Percentiles rank a stretch among this genome's conserved stretches.
phyloP scores from a whole-genome alignment of 371 early-diverging fungal species.

The Saksenaea vasiformis region DNA sequence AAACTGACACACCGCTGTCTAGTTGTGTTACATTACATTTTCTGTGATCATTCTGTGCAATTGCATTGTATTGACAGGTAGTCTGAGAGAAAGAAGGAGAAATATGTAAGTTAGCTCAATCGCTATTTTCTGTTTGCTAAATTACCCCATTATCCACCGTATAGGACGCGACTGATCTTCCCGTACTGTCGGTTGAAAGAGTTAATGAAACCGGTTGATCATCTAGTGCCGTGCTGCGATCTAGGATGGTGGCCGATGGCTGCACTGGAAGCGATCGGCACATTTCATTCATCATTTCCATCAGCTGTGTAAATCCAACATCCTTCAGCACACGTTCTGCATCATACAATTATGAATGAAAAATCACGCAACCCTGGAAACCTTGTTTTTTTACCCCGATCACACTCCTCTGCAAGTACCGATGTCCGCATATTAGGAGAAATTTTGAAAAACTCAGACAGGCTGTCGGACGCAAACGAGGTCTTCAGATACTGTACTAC shows the following conservation, averaged over 20 bases:
- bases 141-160: neutral
- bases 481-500: constrained; percentile 15
- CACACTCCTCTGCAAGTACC: neutral
- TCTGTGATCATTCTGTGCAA: constrained; percentile 8
- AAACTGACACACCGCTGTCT: neutral
- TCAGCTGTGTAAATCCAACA: neutral
- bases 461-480: constrained; percentile 10
- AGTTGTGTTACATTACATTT: constrained; percentile 7
- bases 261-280: neutral
- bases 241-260: neutral
- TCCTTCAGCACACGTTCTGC: constrained; percentile 3
- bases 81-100: neutral
- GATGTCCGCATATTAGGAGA: neutral
- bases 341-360: neutral
- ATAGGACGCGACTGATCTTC: constrained; percentile 1
- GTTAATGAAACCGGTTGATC: constrained; percentile 1
- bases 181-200: neutral
- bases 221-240: neutral
- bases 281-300: neutral
- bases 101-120: neutral
- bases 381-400: constrained; percentile 3
- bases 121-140: neutral
- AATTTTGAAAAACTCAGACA: constrained; percentile 4
- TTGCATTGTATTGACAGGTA: constrained; percentile 7
- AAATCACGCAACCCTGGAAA: neutral